A percentile compares a stretch with the other conserved stretches of the same genome.
phyloP scores from a whole-genome alignment of 805 yeast genomes.

The Brettanomyces bruxellensis region DNA sequence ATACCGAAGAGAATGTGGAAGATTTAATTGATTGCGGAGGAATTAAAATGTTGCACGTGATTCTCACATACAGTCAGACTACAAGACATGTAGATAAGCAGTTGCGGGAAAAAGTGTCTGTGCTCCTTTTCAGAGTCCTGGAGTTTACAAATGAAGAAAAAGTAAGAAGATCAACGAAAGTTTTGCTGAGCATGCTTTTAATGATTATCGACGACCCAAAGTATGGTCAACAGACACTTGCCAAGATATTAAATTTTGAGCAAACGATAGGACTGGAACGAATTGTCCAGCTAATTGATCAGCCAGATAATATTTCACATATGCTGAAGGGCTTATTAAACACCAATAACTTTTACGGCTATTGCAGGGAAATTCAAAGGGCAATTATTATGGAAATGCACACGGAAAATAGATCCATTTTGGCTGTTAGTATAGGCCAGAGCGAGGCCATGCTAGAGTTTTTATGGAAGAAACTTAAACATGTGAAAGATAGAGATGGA shows the following conservation, averaged over 20 bases:
- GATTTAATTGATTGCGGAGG: conserved; percentile 2
- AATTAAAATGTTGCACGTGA: neutral
- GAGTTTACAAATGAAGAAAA: neutral
- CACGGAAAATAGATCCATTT: too few relatives aligned
- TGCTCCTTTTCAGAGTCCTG: neutral
- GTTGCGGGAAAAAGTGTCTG: neutral
- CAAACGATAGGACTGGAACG: neutral
- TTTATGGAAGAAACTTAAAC: too few relatives aligned
- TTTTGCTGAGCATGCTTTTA: neutral
- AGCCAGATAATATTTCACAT: neutral
- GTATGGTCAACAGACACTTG: neutral
- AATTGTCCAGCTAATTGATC: neutral
- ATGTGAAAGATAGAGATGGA: too few relatives aligned
- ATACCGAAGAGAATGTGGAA: neutral
- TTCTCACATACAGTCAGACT: neutral
- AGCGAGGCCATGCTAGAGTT: too few relatives aligned
- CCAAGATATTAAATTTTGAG: neutral
- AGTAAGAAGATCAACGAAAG: neutral
- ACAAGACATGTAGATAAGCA: neutral
- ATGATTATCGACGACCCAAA: neutral
- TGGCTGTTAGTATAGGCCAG: too few relatives aligned
- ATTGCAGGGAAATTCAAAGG: neutral
- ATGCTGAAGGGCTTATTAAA: neutral
- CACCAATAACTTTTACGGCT: neutral
- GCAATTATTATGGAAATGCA: too few relatives aligned